These are phyloP conservation scores for Boletus pseudo-olivaceus DNA, from an alignment of 768 basidiomycete species.

Conservation along the genomic window DNA sequence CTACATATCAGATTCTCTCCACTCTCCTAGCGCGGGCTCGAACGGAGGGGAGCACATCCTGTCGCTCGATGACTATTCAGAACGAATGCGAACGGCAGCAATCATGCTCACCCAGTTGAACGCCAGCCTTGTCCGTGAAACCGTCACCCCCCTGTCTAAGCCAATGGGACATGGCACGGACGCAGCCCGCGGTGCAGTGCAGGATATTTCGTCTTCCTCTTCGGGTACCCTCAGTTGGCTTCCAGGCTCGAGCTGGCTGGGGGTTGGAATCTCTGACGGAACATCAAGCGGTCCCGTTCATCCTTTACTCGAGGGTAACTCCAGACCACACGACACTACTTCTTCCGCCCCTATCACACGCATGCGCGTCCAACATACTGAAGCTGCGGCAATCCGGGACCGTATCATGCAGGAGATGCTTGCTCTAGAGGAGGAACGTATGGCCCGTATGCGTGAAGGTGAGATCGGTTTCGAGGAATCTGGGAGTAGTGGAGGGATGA, in stretches of 20 bases:
- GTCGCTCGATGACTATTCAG: conserved; percentile 95
- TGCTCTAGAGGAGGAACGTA: conserved; percentile 91
- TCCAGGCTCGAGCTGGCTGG: conserved; percentile 54
- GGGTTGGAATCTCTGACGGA: conserved; percentile 17
- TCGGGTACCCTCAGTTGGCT: conserved; percentile 46
- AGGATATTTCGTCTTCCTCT: conserved; percentile 13
- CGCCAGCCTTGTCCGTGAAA: conserved; percentile 65
- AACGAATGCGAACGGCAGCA: conserved; percentile 97
- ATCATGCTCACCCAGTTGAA: conserved; percentile 98
- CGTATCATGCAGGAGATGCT: conserved; percentile 99
- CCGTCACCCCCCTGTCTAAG: conserved; percentile 29
- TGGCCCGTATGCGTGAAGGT: conserved; percentile 85
- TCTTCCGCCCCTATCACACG: conserved; percentile 40
- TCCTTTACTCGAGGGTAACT: conserved; percentile 28
- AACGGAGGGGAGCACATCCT: conserved; percentile 35
- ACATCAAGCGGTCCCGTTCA: conserved; percentile 28
- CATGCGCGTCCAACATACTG: conserved; percentile 72
- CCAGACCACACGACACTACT: conserved; percentile 24
- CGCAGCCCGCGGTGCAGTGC: conserved; percentile 1
- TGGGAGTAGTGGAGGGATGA: conserved; percentile 44
- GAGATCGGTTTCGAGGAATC: conserved; percentile 56
- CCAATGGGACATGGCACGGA: conserved; percentile 4
- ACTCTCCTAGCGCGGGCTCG: background rate
- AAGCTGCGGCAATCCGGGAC: conserved; percentile 88
- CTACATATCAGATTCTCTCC: background rate